A percentile compares a stretch with the other conserved stretches of the same genome.
Conservation (phyloP, 495 filamentous ascomycete species). For the Oidiodendron maius region DNA sequence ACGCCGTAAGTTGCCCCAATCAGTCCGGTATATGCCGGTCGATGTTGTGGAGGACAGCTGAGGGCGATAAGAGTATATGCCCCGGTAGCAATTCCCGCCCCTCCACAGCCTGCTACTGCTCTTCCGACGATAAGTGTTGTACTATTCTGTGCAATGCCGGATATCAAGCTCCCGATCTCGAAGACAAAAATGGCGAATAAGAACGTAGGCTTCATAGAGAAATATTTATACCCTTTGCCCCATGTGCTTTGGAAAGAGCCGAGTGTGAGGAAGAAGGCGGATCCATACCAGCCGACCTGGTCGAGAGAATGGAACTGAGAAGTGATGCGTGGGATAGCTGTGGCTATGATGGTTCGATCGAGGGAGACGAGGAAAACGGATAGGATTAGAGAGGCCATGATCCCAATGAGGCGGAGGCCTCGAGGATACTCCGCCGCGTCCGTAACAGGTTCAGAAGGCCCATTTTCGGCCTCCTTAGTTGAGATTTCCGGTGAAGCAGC, state of each 20-base stretch:
- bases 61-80: slow-evolving; percentile 42
- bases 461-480: too few relatives aligned
- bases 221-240: slow-evolving; percentile 18
- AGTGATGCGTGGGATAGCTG: slow-evolving; percentile 35
- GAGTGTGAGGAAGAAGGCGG: slow-evolving; percentile 44
- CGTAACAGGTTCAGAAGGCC: too few relatives aligned
- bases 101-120: slow-evolving; percentile 43
- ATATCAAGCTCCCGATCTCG: slow-evolving; percentile 46
- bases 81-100: slow-evolving; percentile 44
- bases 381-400: slow-evolving; percentile 23
- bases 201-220: slow-evolving; percentile 39
- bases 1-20: slow-evolving; percentile 33
- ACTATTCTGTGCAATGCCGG: slow-evolving; percentile 42
- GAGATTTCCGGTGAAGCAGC: too few relatives aligned
- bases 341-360: slow-evolving; percentile 40
- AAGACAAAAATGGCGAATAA: slow-evolving; percentile 38
- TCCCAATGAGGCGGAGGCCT: slow-evolving; percentile 19
- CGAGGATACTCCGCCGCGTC: too few relatives aligned
- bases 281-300: too few relatives aligned
- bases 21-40: slow-evolving; percentile 45
- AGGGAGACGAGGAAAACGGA: slow-evolving; percentile 40
- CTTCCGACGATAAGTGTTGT: slow-evolving; percentile 46
- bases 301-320: slow-evolving; percentile 32
- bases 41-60: slow-evolving; percentile 35
- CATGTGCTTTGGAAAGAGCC: slow-evolving; percentile 36